Percentiles rank a stretch among this genome's conserved stretches.
phyloP scores from a whole-genome alignment of 78 protist genomes.

The Chrysochromulina parva region DNA sequence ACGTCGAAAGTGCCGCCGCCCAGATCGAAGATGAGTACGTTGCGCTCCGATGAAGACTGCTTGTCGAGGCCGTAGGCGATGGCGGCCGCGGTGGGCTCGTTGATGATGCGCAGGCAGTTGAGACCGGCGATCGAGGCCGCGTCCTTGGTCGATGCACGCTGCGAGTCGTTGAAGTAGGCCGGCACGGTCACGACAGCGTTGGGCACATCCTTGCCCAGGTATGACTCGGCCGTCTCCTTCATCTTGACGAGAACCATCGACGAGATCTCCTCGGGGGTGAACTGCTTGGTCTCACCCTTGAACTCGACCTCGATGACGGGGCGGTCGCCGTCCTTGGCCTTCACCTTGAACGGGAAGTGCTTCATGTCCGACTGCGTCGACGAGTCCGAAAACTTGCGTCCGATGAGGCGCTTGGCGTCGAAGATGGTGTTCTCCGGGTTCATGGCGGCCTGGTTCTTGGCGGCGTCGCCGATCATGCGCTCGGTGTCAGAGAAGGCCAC shows the following conservation, averaged over 20 bases:
- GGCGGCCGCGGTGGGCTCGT: slow-evolving; percentile 91
- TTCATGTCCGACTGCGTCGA: slow-evolving; percentile 79
- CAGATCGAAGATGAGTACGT: slow-evolving; percentile 78
- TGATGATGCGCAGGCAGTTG: slow-evolving; percentile 71
- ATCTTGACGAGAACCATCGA: slow-evolving; percentile 76
- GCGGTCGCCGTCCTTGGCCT: slow-evolving; percentile 50
- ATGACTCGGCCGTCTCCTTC: slow-evolving; percentile 79
- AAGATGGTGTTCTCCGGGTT: slow-evolving; percentile 97
- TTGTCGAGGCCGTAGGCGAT: slow-evolving; percentile 75
- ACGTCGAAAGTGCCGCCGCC: slow-evolving; percentile 85
- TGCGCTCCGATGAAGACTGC: slow-evolving; percentile 8
- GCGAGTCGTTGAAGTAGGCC: slow-evolving; percentile 81
- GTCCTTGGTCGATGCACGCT: slow-evolving; percentile 89
- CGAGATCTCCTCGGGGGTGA: slow-evolving; percentile 67
- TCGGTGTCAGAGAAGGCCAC: slow-evolving; percentile 69
- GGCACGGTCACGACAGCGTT: slow-evolving; percentile 88
- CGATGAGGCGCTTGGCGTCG: slow-evolving; percentile 80
- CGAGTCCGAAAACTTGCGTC: slow-evolving; percentile 70
- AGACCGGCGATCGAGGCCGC: slow-evolving; percentile 87
- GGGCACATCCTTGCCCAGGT: slow-evolving; percentile 68
- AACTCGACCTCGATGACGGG: slow-evolving; percentile 39
- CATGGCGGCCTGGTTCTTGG: slow-evolving; percentile 96
- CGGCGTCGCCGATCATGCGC: slow-evolving; percentile 88
- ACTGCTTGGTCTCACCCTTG: slow-evolving; percentile 25
- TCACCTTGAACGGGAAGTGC: slow-evolving; percentile 82